phyloP scores from a whole-genome alignment of 306 rosid genomes.

The Glycine tomentella region DNA sequence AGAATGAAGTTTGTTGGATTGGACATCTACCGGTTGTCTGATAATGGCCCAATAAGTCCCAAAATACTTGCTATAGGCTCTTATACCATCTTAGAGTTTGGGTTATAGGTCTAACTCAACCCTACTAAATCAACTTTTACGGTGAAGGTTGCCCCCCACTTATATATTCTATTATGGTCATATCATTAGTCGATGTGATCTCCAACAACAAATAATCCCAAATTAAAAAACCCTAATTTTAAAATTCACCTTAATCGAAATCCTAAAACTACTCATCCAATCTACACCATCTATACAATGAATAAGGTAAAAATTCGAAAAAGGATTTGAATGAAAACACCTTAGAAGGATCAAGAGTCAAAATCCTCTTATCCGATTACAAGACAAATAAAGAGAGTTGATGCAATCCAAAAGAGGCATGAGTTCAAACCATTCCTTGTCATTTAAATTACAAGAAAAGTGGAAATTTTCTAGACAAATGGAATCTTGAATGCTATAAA shows the following conservation, averaged over 20 bases:
- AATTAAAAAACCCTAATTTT: background rate
- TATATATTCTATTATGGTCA: too few species aligned
- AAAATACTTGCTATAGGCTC: too few species aligned
- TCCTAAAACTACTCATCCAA: background rate
- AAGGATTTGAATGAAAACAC: background rate
- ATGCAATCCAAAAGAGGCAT: background rate
- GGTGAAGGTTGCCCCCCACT: too few species aligned
- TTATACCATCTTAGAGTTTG: too few species aligned
- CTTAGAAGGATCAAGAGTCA: background rate
- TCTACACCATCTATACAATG: conserved; percentile 8
- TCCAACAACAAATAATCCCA: background rate
- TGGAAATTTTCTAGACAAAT: background rate
- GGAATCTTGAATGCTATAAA: background rate
- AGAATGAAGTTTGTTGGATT: too few species aligned
- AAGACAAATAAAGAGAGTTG: background rate
- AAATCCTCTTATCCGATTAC: background rate
- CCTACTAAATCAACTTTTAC: too few species aligned
- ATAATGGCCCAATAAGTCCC: too few species aligned
- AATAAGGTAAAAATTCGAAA: background rate
- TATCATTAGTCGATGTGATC: too few species aligned
- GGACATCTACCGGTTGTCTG: too few species aligned
- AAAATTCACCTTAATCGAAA: background rate
- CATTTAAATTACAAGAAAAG: conserved; percentile 1
- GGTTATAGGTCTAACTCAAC: too few species aligned
- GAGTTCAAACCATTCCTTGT: background rate